Conservation (phyloP, 768 basidiomycete genomes). For the Kondoa malvinella region DNA sequence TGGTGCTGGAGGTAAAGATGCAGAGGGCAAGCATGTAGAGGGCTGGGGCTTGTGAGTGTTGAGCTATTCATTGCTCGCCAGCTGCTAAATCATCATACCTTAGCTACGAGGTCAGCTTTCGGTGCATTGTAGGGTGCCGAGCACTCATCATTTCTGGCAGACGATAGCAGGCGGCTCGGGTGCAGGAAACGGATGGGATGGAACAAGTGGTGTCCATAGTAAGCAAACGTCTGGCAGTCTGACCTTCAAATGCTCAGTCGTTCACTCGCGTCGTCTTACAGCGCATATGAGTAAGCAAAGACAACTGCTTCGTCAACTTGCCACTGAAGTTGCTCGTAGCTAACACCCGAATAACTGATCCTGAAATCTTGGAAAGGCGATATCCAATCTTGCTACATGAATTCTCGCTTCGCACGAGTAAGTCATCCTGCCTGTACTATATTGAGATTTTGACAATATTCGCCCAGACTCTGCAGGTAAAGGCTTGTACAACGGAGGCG, state of each 20-base stretch:
- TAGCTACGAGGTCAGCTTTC: too few relatives aligned
- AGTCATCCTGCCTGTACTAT: not conserved
- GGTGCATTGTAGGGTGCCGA: not conserved
- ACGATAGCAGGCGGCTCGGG: conserved; percentile 90
- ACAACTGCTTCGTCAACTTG: too few relatives aligned
- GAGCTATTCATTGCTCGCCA: too few relatives aligned
- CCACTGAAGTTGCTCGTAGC: conserved; percentile 18
- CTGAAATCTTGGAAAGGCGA: conserved; percentile 80
- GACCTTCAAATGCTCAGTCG: too few relatives aligned
- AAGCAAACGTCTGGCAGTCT: not conserved
- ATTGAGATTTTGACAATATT: not conserved
- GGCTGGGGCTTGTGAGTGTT: conserved; percentile 90
- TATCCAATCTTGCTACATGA: conserved; percentile 79
- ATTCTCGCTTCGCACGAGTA: conserved; percentile 36
- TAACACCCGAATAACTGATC: conserved; percentile 72
- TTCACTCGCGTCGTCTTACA: too few relatives aligned
- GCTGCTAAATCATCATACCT: too few relatives aligned
- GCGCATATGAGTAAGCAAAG: conserved; percentile 2
- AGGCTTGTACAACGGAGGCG: conserved; percentile 49
- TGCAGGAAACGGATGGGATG: conserved; percentile 75
- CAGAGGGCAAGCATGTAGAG: conserved; percentile 51
- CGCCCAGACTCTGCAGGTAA: conserved; percentile 15
- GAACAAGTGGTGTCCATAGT: conserved; percentile 69
- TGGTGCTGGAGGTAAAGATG: conserved; percentile 70
- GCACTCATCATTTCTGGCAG: conserved; percentile 33